These are phyloP conservation scores for Fagus crenata DNA, from an alignment of 306 rosid species.

Conservation along the genomic window DNA sequence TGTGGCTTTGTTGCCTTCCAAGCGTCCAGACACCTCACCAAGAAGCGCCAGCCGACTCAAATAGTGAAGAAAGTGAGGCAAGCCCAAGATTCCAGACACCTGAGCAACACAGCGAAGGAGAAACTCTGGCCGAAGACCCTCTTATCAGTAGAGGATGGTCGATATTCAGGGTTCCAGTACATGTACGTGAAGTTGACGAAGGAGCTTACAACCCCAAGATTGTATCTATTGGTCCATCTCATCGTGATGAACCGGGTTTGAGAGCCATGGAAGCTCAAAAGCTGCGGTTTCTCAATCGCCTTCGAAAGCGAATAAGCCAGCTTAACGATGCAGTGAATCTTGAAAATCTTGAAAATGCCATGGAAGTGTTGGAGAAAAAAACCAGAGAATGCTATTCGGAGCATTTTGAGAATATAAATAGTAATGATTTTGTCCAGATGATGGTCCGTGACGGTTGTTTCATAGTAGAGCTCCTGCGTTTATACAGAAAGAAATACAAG, in stretches of 20 bases:
- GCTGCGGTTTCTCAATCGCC: background rate
- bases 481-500: background rate
- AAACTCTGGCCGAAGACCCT: too few relatives aligned
- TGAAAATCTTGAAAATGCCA: background rate
- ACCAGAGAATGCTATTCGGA: background rate
- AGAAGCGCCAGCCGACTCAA: too few relatives aligned
- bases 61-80: too few relatives aligned
- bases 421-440: background rate
- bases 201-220: slow-evolving; percentile 8
- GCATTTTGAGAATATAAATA: background rate
- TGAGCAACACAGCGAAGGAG: too few relatives aligned
- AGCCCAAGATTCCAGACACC: too few relatives aligned
- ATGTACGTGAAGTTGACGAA: background rate
- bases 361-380: background rate
- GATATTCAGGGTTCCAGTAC: background rate
- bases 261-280: slow-evolving; percentile 6
- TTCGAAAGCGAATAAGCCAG: background rate
- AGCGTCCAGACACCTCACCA: too few relatives aligned
- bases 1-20: too few relatives aligned
- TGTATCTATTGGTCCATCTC: slow-evolving; percentile 4
- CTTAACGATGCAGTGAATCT: too few relatives aligned
- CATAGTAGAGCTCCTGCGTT: slow-evolving; percentile 3
- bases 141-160: background rate
- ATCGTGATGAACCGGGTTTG: background rate
- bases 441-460: background rate